Base-by-base conservation (phyloP, 2,329 filamentous ascomycete species). In the Raffaelea albimanens region DNA sequence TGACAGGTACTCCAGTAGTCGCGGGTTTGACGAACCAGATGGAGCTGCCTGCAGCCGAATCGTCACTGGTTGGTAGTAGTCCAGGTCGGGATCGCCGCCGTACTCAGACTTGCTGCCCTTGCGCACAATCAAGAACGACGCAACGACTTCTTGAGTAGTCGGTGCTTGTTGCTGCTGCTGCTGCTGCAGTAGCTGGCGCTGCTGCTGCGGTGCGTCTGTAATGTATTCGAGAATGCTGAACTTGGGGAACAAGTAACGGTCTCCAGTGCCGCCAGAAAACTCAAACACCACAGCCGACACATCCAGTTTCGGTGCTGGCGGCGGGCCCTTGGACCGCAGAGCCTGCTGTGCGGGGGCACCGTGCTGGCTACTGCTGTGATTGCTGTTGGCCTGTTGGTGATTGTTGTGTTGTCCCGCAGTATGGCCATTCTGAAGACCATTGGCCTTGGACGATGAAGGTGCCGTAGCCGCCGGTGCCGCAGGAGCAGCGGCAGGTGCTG, bases 221-320 rank as follows among this genome's bases (percentile, higher is more conserved):
- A 82, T 67, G 58, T 79, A 82, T 59, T 93, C 85, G 44, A 91
- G 62, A 31, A 91, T 83, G 62, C 82, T 85, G 59, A 85, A 83
- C 55, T 82, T 85, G 2, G 87, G 87, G 53, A 93, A 90, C 43
- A 87, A 67, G 59, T 86, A 90, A 22, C 85, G 77, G 61, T 91
- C 86, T 41, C 84, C 85, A 3, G 70, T 79, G 31, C 81, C 81
- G 42, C 76, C 75, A 5, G 69, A 61, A 60, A 87, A 87, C 55
- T 87, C 82, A 51, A 88, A 76, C 1, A 83, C 76, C 14, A 85
- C 69, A n/a, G 80, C 80, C 1, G 79, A 73, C 40, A 83, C 74
- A 48, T 83, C 82, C 22, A 75, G 75, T 55, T 76, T 80, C 11
- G 64, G 61, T 2, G 70, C 59, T 18, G 72, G 72, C 2, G 73